Evolutionary conservation across 2,329 filamentous ascomycete genomes (phyloP).

Genomic region (Sporothrix brunneoviolacea): DNA sequence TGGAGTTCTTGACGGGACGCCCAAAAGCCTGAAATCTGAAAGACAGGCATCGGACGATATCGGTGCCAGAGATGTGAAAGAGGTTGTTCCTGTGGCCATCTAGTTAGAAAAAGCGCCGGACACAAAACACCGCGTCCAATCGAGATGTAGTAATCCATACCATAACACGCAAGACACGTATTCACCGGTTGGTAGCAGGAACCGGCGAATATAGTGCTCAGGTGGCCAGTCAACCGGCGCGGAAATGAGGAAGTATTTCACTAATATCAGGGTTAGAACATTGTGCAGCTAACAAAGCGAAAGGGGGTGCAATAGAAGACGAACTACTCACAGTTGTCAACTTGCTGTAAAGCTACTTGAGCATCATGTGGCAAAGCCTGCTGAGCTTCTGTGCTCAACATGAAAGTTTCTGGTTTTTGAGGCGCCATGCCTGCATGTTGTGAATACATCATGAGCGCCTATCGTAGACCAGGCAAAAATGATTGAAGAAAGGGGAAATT

Average conservation of each 20-base stretch:
- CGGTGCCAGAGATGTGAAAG: constrained; percentile 97
- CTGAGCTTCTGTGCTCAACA: constrained; percentile 95
- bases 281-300: too few relatives aligned
- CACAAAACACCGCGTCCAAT: too few relatives aligned
- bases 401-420: constrained; percentile 97
- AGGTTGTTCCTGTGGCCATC: constrained; percentile 77
- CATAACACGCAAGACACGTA: constrained; percentile 98
- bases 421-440: constrained; percentile 83
- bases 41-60: constrained; percentile 95
- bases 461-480: constrained; percentile 1
- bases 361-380: constrained; percentile 93
- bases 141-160: constrained; percentile 9
- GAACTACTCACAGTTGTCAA: constrained; percentile 84
- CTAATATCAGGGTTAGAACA: constrained; percentile 46
- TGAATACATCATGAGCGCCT: constrained; percentile 58
- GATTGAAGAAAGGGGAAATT: not conserved
- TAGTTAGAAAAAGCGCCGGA: too few relatives aligned
- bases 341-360: constrained; percentile 88
- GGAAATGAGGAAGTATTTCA: constrained; percentile 99
- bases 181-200: constrained; percentile 92
- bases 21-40: constrained; percentile 99
- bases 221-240: constrained; percentile 96
- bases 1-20: constrained; percentile 96
- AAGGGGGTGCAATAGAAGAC: too few relatives aligned
- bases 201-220: constrained; percentile 93